These are phyloP conservation scores for Artomyces pyxidatus DNA, from an alignment of 768 basidiomycete species.

Conservation along the genomic window DNA sequence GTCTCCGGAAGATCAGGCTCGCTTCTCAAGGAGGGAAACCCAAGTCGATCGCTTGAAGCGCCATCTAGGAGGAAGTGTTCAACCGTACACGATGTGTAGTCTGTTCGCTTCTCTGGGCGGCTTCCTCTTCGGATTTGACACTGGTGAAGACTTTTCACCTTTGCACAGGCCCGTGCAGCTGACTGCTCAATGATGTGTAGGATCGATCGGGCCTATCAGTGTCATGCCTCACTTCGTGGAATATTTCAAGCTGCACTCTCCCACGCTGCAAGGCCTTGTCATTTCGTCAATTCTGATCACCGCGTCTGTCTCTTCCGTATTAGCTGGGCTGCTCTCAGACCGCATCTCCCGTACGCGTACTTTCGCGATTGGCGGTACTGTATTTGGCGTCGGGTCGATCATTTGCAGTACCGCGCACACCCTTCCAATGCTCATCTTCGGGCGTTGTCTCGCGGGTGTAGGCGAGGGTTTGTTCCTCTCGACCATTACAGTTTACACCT, in stretches of 20 bases:
- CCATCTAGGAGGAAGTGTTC: not conserved
- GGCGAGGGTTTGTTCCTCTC: conserved; percentile 41
- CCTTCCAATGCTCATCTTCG: conserved; percentile 33
- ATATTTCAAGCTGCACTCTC: conserved; percentile 29
- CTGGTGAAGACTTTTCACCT: no score
- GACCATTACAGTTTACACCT: conserved; percentile 31
- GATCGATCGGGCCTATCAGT: conserved; percentile 35
- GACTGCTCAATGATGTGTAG: no score
- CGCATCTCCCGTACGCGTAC: conserved; percentile 37
- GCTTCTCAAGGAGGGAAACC: no score
- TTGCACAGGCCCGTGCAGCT: no score
- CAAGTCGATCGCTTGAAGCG: not conserved
- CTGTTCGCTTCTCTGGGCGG: conserved; percentile 20
- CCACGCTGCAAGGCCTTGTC: conserved; percentile 34
- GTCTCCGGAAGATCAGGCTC: not conserved
- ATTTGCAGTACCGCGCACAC: conserved; percentile 29
- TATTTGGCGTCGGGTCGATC: conserved; percentile 34
- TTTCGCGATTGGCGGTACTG: conserved; percentile 33
- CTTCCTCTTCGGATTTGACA: conserved; percentile 29
- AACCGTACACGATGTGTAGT: not conserved
- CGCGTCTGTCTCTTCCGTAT: conserved; percentile 30
- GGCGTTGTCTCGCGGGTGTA: conserved; percentile 36
- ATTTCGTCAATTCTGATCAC: conserved; percentile 37
- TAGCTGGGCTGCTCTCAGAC: conserved; percentile 38
- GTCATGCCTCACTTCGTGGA: conserved; percentile 37